Conservation (phyloP, 352 stramenopile genomes). For the Lagenidium sp. region DNA sequence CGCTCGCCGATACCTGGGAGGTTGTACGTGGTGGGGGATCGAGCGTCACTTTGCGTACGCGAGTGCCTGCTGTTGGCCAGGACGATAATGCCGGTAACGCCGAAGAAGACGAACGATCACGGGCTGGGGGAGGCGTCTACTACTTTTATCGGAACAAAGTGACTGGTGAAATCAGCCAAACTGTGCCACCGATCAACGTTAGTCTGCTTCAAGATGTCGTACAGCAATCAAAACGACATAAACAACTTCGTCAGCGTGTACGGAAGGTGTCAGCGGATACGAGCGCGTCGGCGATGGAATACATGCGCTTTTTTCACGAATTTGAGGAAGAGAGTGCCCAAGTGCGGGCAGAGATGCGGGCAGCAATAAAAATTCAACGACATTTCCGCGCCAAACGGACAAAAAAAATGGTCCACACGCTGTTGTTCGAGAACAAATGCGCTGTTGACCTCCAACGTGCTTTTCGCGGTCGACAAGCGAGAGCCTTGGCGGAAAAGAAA, state of each 20-base stretch:
- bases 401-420: slow-evolving; percentile 20
- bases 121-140: slow-evolving; percentile 11
- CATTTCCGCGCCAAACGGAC: slow-evolving; percentile 44
- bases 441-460: slow-evolving; percentile 51
- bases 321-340: slow-evolving; percentile 60
- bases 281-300: slow-evolving; percentile 51
- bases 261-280: slow-evolving; percentile 32
- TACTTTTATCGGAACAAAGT: slow-evolving; percentile 63
- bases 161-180: slow-evolving; percentile 34
- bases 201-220: slow-evolving; percentile 58
- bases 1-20: slow-evolving; percentile 47
- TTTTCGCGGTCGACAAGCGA: slow-evolving; percentile 47
- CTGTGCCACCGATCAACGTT: slow-evolving; percentile 47
- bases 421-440: slow-evolving; percentile 52
- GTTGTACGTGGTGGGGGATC: slow-evolving; percentile 27
- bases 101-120: background rate
- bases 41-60: slow-evolving; percentile 7
- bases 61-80: background rate
- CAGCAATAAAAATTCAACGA: slow-evolving; percentile 52
- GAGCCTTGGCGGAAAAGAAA: slow-evolving; percentile 18
- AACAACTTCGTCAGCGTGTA: slow-evolving; percentile 44
- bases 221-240: slow-evolving; percentile 57
- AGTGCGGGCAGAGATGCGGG: slow-evolving; percentile 30
- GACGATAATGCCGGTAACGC: slow-evolving; percentile 1
- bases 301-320: slow-evolving; percentile 55